Evolutionary conservation across 768 basidiomycete species (phyloP), one percentile per base, ranked within the genome.

Genomic region (Russula lepida): DNA sequence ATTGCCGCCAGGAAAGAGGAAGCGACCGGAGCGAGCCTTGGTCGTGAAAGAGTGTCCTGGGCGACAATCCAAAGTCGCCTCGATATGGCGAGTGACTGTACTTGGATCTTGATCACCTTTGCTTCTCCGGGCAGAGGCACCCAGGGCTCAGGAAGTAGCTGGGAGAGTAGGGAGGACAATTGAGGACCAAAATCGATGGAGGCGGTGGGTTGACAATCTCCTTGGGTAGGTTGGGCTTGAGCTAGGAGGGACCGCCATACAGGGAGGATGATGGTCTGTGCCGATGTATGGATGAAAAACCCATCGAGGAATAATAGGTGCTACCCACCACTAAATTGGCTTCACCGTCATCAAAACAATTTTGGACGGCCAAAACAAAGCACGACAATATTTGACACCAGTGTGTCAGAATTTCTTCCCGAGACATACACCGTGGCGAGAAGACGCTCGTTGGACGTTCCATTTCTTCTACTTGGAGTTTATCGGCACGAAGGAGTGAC

Each of bases 401-500:
- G 15, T 63, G 46, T 1, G 23, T 21, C 28, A 58, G 6, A 49
- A 54, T 58, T 30, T 58, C 62, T 43, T 63, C 52, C 21, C 13
- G 19, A n/a, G 57, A 63, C 28, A 63, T 52, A 58, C 47, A 33
- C 25, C 56, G 44, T 1, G 62, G 62, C 5, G 56, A 58, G 52
- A 58, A 49, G 15, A 44, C 19, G 5, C 28, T 3, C 30, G 37
- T 28, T n/a, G 52, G 27, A 3, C 37, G 6, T 33, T 35, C 37
- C 15, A 58, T 48, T 47, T 54, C 56, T 6, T 62, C 52, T 15
- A 58, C 19, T 50, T 43, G 56, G 30, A 27, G 13, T 28, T 49
- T 49, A 43, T 63, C 62, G 4, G 62, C 62, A 37, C 15, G 37
- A 25, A 63, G 62, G 11, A 63, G 62, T 9, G 52, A 63, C 2